A percentile compares a stretch with the other conserved stretches of the same genome.
Evolutionary conservation across 2,329 filamentous ascomycete species (phyloP).

Genomic region (Beauveria brongniartii): DNA sequence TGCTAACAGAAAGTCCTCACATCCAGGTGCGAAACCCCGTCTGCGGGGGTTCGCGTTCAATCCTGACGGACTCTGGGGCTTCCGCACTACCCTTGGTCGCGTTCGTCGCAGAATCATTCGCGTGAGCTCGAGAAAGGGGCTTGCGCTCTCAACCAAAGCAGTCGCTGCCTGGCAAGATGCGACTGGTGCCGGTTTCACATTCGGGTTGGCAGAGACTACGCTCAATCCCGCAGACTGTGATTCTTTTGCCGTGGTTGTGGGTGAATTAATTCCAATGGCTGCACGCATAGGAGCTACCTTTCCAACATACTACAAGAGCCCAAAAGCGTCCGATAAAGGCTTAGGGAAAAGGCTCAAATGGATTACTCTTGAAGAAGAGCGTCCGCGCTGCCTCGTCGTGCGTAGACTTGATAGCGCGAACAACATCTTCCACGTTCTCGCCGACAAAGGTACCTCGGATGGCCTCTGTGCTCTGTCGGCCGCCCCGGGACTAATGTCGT

Average conservation of each 20-base stretch:
- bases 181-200: not conserved
- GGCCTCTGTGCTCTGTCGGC: not conserved
- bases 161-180: not conserved
- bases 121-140: fast-evolving
- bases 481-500: not conserved
- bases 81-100: not conserved
- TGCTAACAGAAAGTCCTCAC: too few relatives aligned
- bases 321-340: too few relatives aligned
- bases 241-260: not conserved
- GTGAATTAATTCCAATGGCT: not conserved
- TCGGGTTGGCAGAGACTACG: not conserved
- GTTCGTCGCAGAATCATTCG: not conserved
- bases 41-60: not conserved
- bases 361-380: not conserved
- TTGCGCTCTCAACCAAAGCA: fast-evolving
- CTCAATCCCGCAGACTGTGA: fast-evolving
- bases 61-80: not conserved
- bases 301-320: not conserved
- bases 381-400: not conserved
- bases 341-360: not conserved
- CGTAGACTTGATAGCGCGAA: fast-evolving
- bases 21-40: too few relatives aligned
- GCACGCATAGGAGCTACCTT: not conserved
- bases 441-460: not conserved
- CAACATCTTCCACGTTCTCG: not conserved